Conservation (phyloP, 2,329 filamentous ascomycete species). For the Colletotrichum somersetense region DNA sequence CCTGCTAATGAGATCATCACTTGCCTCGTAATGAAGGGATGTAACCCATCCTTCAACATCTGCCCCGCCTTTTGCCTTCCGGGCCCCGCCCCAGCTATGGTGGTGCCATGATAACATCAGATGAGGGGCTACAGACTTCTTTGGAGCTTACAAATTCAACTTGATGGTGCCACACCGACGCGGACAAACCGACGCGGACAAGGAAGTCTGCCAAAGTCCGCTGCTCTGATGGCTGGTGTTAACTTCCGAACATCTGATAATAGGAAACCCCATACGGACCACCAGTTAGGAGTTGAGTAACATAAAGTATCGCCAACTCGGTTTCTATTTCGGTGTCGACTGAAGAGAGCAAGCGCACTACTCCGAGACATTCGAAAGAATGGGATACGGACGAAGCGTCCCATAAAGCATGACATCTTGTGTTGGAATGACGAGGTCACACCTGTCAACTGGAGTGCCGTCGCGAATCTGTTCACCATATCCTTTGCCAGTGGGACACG, state of each 20-base stretch:
- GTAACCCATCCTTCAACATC: constrained; percentile 4
- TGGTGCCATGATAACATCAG: constrained; percentile 33
- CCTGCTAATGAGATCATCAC: constrained; percentile 9
- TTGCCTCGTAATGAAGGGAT: background rate
- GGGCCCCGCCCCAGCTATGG: background rate
- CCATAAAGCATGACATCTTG: too few relatives aligned
- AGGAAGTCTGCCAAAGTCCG: background rate
- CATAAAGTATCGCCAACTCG: too few relatives aligned
- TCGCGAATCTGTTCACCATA: too few relatives aligned
- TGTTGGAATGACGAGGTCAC: too few relatives aligned
- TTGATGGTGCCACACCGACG: background rate
- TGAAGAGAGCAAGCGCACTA: too few relatives aligned
- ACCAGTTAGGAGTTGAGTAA: too few relatives aligned
- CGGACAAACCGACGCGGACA: background rate
- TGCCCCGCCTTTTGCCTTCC: constrained; percentile 3
- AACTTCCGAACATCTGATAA: background rate
- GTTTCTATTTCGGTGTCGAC: too few relatives aligned
- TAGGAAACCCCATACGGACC: background rate
- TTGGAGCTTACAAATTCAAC: constrained; percentile 33
- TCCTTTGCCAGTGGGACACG: too few relatives aligned
- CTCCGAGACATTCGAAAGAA: too few relatives aligned
- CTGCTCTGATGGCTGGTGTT: background rate
- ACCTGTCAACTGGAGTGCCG: too few relatives aligned
- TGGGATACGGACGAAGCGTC: too few relatives aligned
- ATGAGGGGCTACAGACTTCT: constrained; percentile 15